Percentiles rank a stretch among this genome's conserved stretches.
These are phyloP conservation scores for Penicillium sclerotigenum DNA, from an alignment of 2,329 filamentous ascomycete genomes.

Conservation along the genomic window DNA sequence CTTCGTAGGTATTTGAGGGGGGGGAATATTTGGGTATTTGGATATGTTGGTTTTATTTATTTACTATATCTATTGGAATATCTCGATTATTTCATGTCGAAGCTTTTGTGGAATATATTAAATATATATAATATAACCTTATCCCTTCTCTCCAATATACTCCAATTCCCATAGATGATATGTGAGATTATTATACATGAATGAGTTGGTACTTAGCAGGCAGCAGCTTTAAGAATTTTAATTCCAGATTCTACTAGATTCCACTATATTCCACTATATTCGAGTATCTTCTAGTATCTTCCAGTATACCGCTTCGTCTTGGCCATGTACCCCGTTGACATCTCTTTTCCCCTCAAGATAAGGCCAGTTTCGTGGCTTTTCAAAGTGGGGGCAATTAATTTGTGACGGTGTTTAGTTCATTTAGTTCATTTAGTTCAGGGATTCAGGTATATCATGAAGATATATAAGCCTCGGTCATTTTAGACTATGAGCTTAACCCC, in stretches of 20 bases:
- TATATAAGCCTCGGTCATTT: background rate
- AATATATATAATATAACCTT: no score
- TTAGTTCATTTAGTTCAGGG: background rate
- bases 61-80: background rate
- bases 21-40: no score
- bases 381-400: conserved; percentile 4
- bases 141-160: no score
- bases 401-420: background rate
- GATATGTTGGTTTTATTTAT: background rate
- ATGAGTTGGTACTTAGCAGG: background rate
- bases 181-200: no score
- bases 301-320: background rate
- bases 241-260: no score
- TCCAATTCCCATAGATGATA: no score
- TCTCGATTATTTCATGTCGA: background rate
- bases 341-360: background rate
- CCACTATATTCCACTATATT: no score
- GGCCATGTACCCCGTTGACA: background rate
- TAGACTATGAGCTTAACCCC: background rate
- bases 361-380: background rate
- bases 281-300: no score
- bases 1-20: no score
- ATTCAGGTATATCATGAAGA: no score
- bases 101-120: background rate
- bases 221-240: background rate